phyloP scores from a whole-genome alignment of 768 basidiomycete genomes.

The Omphalotus guepiniiformis region DNA sequence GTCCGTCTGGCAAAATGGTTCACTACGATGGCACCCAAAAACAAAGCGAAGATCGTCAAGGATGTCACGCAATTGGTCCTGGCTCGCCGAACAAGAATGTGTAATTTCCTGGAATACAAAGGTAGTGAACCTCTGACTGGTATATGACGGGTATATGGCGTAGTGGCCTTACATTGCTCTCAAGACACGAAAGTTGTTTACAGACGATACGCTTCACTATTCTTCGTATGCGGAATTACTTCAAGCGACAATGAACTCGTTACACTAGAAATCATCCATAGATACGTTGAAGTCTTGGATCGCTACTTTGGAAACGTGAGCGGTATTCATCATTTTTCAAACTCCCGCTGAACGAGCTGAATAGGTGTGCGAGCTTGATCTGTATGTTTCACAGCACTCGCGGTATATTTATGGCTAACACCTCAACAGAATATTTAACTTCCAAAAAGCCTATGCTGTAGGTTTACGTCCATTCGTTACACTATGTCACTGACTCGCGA shows the following conservation, averaged over 20 bases:
- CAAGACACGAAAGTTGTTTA: conserved; percentile 83
- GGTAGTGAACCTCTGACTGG: conserved; percentile 46
- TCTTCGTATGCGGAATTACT: conserved; percentile 88
- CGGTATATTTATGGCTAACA: background rate
- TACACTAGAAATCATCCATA: conserved; percentile 89
- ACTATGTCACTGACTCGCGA: background rate
- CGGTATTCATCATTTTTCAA: conserved; percentile 13
- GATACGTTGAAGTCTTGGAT: conserved; percentile 91
- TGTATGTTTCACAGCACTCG: conserved; percentile 45
- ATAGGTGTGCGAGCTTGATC: conserved; percentile 87
- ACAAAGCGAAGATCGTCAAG: conserved; percentile 88
- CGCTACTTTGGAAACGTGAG: conserved; percentile 87
- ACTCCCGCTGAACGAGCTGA: background rate
- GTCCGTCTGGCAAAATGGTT: conserved; percentile 97
- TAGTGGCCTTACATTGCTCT: conserved; percentile 59
- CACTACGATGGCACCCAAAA: conserved; percentile 73
- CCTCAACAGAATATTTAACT: conserved; percentile 83
- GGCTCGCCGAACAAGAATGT: conserved; percentile 85
- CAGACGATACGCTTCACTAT: conserved; percentile 90
- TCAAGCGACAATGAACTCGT: conserved; percentile 87
- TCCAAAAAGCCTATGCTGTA: conserved; percentile 92
- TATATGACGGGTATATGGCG: background rate
- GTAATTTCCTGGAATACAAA: conserved; percentile 96
- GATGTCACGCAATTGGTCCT: conserved; percentile 93
- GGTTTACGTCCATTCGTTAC: conserved; percentile 20